Evolutionary conservation across 805 yeast species (phyloP).

Genomic region (Ogataea populi-albae): DNA sequence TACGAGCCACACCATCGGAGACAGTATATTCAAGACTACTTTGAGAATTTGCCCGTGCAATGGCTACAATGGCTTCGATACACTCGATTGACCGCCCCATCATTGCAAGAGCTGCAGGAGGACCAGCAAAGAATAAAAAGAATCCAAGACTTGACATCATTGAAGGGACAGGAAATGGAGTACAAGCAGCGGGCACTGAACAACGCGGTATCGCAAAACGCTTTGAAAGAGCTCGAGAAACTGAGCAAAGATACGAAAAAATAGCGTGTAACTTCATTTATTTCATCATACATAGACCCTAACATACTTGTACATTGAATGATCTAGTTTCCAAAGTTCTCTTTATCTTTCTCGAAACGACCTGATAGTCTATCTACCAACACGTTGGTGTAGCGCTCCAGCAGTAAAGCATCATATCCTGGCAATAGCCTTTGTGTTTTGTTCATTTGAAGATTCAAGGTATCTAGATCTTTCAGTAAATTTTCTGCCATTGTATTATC

Average conservation of each 20-base stretch:
- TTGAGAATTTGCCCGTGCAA: conserved; percentile 58
- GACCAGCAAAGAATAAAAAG: conserved; percentile 57
- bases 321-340: conserved; percentile 13
- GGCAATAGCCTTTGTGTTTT: conserved; percentile 20
- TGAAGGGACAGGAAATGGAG: conserved; percentile 43
- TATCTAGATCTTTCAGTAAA: conserved; percentile 1
- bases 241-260: conserved; percentile 6
- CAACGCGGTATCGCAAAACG: conserved; percentile 17
- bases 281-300: background rate
- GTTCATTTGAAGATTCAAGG: conserved; percentile 12
- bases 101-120: conserved; percentile 54
- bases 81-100: conserved; percentile 59
- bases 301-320: conserved; percentile 1
- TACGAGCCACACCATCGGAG: conserved; percentile 52
- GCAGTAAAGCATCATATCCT: conserved; percentile 14
- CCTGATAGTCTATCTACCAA: conserved; percentile 10
- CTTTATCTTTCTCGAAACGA: conserved; percentile 11
- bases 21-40: conserved; percentile 55
- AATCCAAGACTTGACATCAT: conserved; percentile 48
- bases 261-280: conserved; percentile 3
- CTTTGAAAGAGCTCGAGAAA: conserved; percentile 24
- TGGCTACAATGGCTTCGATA: conserved; percentile 82
- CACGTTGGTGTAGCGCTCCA: conserved; percentile 15
- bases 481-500: conserved; percentile 1
- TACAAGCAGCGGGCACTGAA: conserved; percentile 17